These are phyloP conservation scores for Triangularia verruculosa DNA, from an alignment of 2,329 filamentous ascomycete species.

Conservation along the genomic window DNA sequence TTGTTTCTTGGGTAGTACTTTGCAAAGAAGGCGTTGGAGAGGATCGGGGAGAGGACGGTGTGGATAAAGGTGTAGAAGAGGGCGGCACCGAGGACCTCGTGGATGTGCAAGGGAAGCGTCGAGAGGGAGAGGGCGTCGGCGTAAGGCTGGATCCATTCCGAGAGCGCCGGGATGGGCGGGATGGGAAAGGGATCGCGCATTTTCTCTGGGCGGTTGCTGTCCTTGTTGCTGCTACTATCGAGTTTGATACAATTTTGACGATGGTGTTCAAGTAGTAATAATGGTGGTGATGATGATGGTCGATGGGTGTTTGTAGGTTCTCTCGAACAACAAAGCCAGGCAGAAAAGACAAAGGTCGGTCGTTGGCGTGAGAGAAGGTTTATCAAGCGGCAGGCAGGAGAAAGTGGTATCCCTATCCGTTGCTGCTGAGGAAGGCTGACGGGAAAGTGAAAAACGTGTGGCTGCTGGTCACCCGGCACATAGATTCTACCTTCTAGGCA, in stretches of 20 bases:
- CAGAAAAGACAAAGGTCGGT: background rate
- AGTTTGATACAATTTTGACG: too few species aligned
- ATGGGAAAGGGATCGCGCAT: constrained; percentile 76
- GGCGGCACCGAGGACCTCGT: constrained; percentile 68
- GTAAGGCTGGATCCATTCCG: constrained; percentile 57
- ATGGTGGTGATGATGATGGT: background rate
- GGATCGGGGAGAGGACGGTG: constrained; percentile 61
- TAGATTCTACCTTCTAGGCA: background rate
- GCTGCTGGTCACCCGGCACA: background rate
- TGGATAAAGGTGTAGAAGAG: constrained; percentile 67
- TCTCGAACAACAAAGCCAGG: background rate
- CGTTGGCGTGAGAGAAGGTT: background rate
- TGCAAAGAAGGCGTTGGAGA: constrained; percentile 63
- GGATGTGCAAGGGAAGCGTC: constrained; percentile 71
- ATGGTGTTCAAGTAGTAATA: background rate
- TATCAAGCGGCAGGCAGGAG: background rate
- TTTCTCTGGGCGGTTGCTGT: background rate
- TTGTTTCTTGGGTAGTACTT: constrained; percentile 61
- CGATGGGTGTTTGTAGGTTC: background rate
- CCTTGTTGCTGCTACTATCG: background rate
- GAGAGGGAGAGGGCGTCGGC: constrained; percentile 60
- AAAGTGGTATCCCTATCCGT: too few species aligned
- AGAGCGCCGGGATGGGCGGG: constrained; percentile 56
- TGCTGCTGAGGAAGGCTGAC: too few species aligned
- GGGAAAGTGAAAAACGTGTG: background rate